Percentiles rank a stretch among this genome's conserved stretches.
Conservation (phyloP, 345 rosid genomes). For the Citrus medica region DNA sequence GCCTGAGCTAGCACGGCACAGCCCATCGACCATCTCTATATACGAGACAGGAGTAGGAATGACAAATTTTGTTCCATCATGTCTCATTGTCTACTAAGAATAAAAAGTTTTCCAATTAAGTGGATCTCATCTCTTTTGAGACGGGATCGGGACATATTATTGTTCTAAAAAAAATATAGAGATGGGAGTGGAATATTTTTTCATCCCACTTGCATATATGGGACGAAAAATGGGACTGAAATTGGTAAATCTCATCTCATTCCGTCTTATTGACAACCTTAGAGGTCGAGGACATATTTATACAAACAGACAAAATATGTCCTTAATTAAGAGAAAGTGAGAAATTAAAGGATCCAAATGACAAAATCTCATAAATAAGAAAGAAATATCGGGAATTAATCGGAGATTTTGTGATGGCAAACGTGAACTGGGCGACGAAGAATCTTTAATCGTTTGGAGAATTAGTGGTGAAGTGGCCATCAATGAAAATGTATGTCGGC, state of each 20-base stretch:
- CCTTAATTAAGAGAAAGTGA: background rate
- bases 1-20: too few relatives aligned
- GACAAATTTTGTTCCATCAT: too few relatives aligned
- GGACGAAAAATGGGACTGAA: accelerated
- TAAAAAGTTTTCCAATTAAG: accelerated
- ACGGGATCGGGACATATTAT: accelerated
- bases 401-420: constrained; percentile 3
- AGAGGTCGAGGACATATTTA: background rate
- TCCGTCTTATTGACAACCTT: accelerated
- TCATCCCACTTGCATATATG: too few relatives aligned
- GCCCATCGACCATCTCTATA: too few relatives aligned
- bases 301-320: background rate
- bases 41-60: accelerated
- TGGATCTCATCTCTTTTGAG: too few relatives aligned
- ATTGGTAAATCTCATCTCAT: too few relatives aligned
- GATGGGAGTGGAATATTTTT: too few relatives aligned
- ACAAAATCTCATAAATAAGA: background rate
- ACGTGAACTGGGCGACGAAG: constrained; percentile 10
- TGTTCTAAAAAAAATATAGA: too few relatives aligned
- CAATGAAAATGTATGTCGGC: constrained; percentile 33
- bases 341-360: background rate
- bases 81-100: too few relatives aligned
- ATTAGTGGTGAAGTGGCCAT: constrained; percentile 16
- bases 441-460: constrained; percentile 15
- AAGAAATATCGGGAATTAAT: constrained; percentile 12